Evolutionary conservation across 2,329 filamentous ascomycete genomes (phyloP).

Genomic region (Cladophialophora exuberans): DNA sequence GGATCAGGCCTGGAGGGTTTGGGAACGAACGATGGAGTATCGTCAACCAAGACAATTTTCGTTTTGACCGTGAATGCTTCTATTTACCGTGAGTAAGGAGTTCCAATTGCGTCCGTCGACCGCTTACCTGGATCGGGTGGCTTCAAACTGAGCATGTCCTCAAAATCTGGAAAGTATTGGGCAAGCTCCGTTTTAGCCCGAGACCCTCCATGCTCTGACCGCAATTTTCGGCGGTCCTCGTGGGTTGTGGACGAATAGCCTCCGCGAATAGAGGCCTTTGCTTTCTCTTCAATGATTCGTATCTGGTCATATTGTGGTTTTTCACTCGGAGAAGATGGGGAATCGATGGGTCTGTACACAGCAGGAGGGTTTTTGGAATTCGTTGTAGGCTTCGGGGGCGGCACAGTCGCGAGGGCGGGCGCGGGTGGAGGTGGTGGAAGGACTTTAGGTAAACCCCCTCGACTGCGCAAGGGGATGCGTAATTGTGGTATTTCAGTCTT

Average conservation of each 20-base stretch:
- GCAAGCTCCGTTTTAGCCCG: constrained; percentile 90
- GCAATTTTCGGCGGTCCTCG: constrained; percentile 73
- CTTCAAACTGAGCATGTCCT: constrained; percentile 87
- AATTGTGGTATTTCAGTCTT: constrained; percentile 26
- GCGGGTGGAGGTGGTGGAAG: constrained; percentile 16
- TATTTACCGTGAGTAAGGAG: constrained; percentile 43
- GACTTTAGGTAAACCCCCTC: constrained; percentile 23
- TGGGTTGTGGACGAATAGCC: constrained; percentile 12
- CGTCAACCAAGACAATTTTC: constrained; percentile 71
- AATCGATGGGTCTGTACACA: constrained; percentile 22
- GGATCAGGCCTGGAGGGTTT: constrained; percentile 33
- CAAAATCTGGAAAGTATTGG: constrained; percentile 90
- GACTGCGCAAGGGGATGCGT: constrained; percentile 33
- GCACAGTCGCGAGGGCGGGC: constrained; percentile 8
- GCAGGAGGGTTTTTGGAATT: constrained; percentile 9
- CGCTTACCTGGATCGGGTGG: constrained; percentile 72
- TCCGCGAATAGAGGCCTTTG: constrained; percentile 28
- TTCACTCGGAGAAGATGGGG: constrained; percentile 18
- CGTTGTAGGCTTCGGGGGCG: constrained; percentile 14
- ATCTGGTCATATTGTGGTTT: constrained; percentile 35
- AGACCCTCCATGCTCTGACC: constrained; percentile 80
- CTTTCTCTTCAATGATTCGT: constrained; percentile 33
- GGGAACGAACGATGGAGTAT: constrained; percentile 40
- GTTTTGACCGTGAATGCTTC: constrained; percentile 75
- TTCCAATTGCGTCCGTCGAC: constrained; percentile 6